Percentiles rank a stretch among this genome's conserved stretches.
phyloP scores from a whole-genome alignment of 2,329 filamentous ascomycete species.

The Orbilia oligospora region DNA sequence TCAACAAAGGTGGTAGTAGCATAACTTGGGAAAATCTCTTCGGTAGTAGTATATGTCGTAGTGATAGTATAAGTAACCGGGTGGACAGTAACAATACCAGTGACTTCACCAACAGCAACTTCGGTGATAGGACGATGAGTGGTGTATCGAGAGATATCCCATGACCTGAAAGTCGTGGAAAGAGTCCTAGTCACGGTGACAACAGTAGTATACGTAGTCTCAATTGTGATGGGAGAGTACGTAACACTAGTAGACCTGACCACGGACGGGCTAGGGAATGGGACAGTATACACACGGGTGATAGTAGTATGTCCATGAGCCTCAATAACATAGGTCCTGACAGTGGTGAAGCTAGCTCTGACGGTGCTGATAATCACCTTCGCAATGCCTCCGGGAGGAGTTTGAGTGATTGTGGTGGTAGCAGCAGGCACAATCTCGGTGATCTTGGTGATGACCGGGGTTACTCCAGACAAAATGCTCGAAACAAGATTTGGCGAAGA shows the following conservation, averaged over 20 bases:
- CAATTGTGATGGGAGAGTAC: conserved; percentile 17
- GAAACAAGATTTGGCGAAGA: not conserved
- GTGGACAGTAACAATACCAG: conserved; percentile 28
- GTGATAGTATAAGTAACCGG: conserved; percentile 33
- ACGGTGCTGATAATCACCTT: conserved; percentile 34
- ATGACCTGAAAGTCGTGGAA: conserved; percentile 31
- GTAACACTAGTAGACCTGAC: conserved; percentile 34
- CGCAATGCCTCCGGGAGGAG: conserved; percentile 6
- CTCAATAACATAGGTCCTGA: conserved; percentile 39
- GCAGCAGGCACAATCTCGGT: conserved; percentile 39
- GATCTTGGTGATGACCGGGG: conserved; percentile 38
- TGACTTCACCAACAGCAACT: conserved; percentile 37
- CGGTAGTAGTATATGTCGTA: conserved; percentile 33
- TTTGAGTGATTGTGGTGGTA: conserved; percentile 43
- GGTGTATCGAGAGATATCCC: conserved; percentile 33
- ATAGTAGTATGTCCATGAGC: conserved; percentile 36
- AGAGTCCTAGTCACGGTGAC: conserved; percentile 31
- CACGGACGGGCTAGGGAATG: conserved; percentile 11
- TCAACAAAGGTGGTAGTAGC: conserved; percentile 33
- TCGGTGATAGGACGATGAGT: conserved; percentile 22
- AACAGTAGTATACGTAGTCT: conserved; percentile 42
- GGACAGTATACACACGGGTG: conserved; percentile 9
- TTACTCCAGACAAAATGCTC: not conserved
- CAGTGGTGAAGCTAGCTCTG: conserved; percentile 25
- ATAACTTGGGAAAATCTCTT: conserved; percentile 43